Evolutionary conservation across 1,284 basidiomycete species (phyloP), one percentile per base, ranked within the genome.

Genomic region (Mycena sp.): DNA sequence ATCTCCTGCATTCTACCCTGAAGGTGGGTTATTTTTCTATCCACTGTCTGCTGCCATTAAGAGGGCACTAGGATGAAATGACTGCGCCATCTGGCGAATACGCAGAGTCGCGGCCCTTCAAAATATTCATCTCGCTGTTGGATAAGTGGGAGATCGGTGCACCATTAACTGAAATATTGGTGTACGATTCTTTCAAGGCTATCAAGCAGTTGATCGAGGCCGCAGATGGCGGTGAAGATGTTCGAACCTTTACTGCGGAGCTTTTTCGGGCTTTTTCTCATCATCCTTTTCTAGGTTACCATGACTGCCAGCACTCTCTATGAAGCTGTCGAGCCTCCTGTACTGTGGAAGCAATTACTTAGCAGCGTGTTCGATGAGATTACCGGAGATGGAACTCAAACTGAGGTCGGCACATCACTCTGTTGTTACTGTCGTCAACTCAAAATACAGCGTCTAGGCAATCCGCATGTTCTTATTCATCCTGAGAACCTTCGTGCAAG

Each of bases 131-230:
- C 28, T 96, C 96, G 1, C 77, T 99, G 17, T 81, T 99, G 66
- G 98, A 99, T 77, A 98, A 98, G 76, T 98, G 95, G 93, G 96
- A 98, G 76, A 91, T 99, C 53, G 97, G 97, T 0, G 87, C 87
- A 19, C 84, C 87, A 0, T 77, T 99, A 26, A 96, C 95, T 0
- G 88, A 93, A 46, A 83, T 81, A 1, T 78, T 98, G 35, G 87
- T 94, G 4, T 87, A 94, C 60, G 93, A 98, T 67, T 85, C 92
- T 0, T 89, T 97, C 72, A 87, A 84, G 55, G 87, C 92, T 2
- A 81, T 95, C 48, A 86, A 87, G 72, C 75, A 77, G n/a, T 79
- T 87, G 37, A 76, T 89, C 32, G 81, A 87, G 32, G 76, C 79
- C 23, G 72, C 77, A 12, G 87, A 84, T 23, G 79, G 80, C 40